These are phyloP conservation scores for Coniophora puteana DNA, from an alignment of 1,284 basidiomycete genomes.

Conservation along the genomic window DNA sequence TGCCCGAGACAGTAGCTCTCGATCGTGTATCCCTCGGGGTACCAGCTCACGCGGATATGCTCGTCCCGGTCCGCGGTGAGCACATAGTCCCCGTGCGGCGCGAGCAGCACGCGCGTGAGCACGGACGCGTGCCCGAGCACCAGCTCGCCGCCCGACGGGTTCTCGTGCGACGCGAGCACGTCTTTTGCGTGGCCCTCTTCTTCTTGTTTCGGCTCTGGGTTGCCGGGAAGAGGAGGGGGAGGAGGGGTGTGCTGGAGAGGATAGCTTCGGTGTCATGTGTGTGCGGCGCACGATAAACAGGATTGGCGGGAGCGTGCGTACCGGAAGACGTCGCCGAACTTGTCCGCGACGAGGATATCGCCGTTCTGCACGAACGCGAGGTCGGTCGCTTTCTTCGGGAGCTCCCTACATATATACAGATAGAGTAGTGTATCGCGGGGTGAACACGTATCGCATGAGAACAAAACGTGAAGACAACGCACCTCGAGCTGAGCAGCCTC, in stretches of 20 bases:
- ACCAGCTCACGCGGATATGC: constrained; percentile 90
- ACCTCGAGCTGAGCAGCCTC: constrained; percentile 62
- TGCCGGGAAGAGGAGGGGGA: too few species aligned
- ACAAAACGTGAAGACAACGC: constrained; percentile 13
- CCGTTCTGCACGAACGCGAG: constrained; percentile 55
- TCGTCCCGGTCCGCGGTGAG: constrained; percentile 91
- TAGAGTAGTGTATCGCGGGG: constrained; percentile 16
- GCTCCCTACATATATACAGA: constrained; percentile 45
- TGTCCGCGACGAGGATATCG: constrained; percentile 73
- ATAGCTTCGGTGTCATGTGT: constrained; percentile 39
- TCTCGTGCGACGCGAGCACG: constrained; percentile 59
- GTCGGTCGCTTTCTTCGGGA: constrained; percentile 73
- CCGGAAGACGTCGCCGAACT: constrained; percentile 86
- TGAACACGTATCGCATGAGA: not conserved
- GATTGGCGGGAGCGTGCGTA: constrained; percentile 21
- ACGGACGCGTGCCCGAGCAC: constrained; percentile 86
- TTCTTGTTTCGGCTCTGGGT: constrained; percentile 9
- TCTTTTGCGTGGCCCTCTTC: constrained; percentile 30
- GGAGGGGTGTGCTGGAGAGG: constrained; percentile 29
- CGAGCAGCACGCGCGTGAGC: constrained; percentile 69
- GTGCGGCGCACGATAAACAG: not conserved
- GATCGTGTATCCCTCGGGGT: constrained; percentile 78
- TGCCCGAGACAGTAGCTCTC: constrained; percentile 86
- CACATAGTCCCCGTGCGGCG: constrained; percentile 66
- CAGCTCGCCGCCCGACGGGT: constrained; percentile 70